Base-by-base conservation (phyloP, 305 asterid species). In the Solanum hybrid region DNA sequence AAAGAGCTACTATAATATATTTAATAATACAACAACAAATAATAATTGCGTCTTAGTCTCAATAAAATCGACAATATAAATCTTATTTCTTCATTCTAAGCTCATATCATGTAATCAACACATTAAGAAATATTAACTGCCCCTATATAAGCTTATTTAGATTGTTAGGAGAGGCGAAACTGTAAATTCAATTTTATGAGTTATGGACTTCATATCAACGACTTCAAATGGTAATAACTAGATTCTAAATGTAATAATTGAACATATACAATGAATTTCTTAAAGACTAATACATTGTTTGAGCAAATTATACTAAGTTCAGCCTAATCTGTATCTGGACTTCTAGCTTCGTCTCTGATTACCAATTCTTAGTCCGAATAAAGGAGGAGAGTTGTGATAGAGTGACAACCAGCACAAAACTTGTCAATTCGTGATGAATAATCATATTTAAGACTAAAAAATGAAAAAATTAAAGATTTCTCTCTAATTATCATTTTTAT, bases 1-100 rank as follows among this genome's bases (percentile, higher is more conserved):
- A 90, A 89, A 77, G 91, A 89, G 92, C 89, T 86, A 9, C 88
- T 76, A 14, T 88, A 86, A 79, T 79, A 36, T 81, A 81, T 40
- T 40, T 40, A 42, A 14, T 46, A 46, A 46, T 6, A 6, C 1
- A 20, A 84, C 5, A 5, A 51, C 32, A 90, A 51, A 90, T 78
- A 88, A 40, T 34, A 35, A 87, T 0, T 10, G 0, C 0, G 3
- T 3, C 56, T 36, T 10, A 11, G 2, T 24, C 11, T 9, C 32
- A 79, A 12, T 4, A 35, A 78, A 5, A 20, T 79, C 3, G 10
- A 11, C 1, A 1, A 77, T 77, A 77, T n/a, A 0, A n/a, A 79
- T 36, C 5, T 10, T 10, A 35, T 5, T 79, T 79, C 10, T 37
- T 35, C 32, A 3, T 36, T n/a, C 4, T 29, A 36, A 5, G 46